phyloP scores from a whole-genome alignment of 352 stramenopile species.

The Phytophthora boehmeriae region DNA sequence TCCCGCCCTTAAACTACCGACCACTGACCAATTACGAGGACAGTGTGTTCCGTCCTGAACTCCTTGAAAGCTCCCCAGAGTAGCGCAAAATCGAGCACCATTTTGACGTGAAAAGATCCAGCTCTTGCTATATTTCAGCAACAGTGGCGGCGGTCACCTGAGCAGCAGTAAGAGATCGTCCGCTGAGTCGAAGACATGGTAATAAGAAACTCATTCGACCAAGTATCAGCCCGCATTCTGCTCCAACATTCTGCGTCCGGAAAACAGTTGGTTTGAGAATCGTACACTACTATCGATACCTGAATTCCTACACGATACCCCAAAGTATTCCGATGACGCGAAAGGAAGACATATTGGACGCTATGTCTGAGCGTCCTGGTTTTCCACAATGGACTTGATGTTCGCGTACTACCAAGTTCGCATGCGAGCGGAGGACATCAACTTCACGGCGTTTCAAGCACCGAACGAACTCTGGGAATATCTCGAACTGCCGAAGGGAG shows the following conservation, averaged over 20 bases:
- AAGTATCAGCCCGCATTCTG: slow-evolving; percentile 12
- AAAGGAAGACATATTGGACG: too few species aligned
- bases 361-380: slow-evolving; percentile 1
- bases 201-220: slow-evolving; percentile 9
- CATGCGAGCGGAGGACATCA: neutral
- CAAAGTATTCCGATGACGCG: slow-evolving; percentile 17
- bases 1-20: neutral
- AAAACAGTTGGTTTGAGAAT: slow-evolving; percentile 27
- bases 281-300: slow-evolving; percentile 22
- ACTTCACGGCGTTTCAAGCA: neutral
- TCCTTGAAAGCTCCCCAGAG: slow-evolving; percentile 2
- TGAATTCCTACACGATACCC: neutral
- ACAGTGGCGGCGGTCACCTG: slow-evolving; percentile 1
- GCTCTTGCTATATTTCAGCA: slow-evolving; percentile 11
- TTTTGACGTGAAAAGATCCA: slow-evolving; percentile 5
- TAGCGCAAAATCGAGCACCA: too few species aligned
- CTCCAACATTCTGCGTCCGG: slow-evolving; percentile 25
- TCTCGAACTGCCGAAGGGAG: neutral
- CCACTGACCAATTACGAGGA: too few species aligned
- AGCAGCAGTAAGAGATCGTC: slow-evolving; percentile 11
- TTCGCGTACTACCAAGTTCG: slow-evolving; percentile 4
- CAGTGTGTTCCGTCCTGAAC: neutral
- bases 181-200: neutral
- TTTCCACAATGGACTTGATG: slow-evolving; percentile 7
- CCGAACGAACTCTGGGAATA: slow-evolving; percentile 5